Evolutionary conservation across 2,329 filamentous ascomycete species (phyloP).

Genomic region (Monilinia laxa): DNA sequence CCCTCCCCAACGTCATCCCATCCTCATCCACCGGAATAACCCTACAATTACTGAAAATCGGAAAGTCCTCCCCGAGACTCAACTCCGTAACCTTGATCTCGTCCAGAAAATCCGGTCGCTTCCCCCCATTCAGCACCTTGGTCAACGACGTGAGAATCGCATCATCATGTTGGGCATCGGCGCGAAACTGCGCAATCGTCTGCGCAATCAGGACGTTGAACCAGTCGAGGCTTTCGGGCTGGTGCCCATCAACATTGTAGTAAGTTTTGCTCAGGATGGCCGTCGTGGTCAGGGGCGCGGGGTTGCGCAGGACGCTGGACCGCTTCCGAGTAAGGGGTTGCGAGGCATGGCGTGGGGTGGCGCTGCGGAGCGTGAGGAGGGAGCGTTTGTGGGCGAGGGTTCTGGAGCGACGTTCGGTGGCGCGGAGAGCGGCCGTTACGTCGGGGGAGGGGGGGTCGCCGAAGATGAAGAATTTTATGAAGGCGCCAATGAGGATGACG

Average conservation of each 20-base stretch:
- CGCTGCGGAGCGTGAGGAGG: constrained; percentile 59
- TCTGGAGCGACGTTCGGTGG: constrained; percentile 69
- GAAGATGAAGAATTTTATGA: constrained; percentile 99
- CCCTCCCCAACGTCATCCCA: constrained; percentile 56
- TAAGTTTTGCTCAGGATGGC: constrained; percentile 96
- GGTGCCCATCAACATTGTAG: constrained; percentile 93
- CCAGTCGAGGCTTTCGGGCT: constrained; percentile 96
- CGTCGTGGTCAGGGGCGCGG: constrained; percentile 79
- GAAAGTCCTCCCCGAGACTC: constrained; percentile 92
- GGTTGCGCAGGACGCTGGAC: constrained; percentile 70
- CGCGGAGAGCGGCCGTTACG: constrained; percentile 71
- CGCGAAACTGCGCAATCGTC: constrained; percentile 91
- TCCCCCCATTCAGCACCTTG: constrained; percentile 80
- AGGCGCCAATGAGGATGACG: constrained; percentile 84
- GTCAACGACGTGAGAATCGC: constrained; percentile 84
- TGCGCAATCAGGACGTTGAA: constrained; percentile 97
- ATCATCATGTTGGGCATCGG: constrained; percentile 88
- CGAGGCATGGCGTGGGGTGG: constrained; percentile 41
- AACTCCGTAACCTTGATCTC: constrained; percentile 93
- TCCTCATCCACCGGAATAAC: constrained; percentile 89
- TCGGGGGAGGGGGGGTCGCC: constrained; percentile 87
- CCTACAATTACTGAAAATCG: constrained; percentile 97
- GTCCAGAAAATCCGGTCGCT: constrained; percentile 86
- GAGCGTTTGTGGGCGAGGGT: constrained; percentile 76
- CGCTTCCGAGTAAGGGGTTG: constrained; percentile 59